Evolutionary conservation across 345 rosid species (phyloP), one percentile per base, ranked within the genome.

Genomic region (Aquilaria malaccensis): DNA sequence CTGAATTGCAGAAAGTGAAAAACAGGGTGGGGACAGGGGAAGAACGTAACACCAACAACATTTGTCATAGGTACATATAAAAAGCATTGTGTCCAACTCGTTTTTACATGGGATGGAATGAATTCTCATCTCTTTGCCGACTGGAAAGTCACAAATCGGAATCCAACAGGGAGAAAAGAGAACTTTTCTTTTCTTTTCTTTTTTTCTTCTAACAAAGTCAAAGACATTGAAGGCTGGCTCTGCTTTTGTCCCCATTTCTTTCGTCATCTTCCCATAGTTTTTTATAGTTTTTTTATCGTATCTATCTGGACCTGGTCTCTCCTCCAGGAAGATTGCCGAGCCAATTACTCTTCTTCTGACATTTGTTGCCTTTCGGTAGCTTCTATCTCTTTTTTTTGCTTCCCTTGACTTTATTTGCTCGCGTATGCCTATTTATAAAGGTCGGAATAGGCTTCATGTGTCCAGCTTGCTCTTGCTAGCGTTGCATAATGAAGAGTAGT

Each of bases 361-460:
- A 78, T 64, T 63, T 78, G 86, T 81, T 77, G 31, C 54, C 45
- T 65, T 65, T 74, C 70, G 54, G 54, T 45, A 56, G 58, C 64
- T 52, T 43, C 52, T 45, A 49, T 61, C 6, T 33, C 56, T 68
- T 68, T 68, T 67, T 56, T 45, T 70, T 48, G 70, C 62, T 74
- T 66, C 65, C 48, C 65, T 64, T 74, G 69, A 55, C 62, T 51
- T 56, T 61, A 62, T 65, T 50, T 47, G 58, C 54, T 2, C 60
- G 50, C 7, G 7, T 2, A 33, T 14, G 52, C 13, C 51, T 56
- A 61, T 37, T 37, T 37, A 37, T 3, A 37, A 7, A 37, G 43
- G 5, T 37, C 3, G 43, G 5, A 22, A 22, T 22, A 22, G 22
- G 22, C 22, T 53, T n/a, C 37, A 3, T n/a, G 55, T 13, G 43